These are phyloP conservation scores for Miamiensis avidus DNA, from an alignment of 169 alveolate genomes.

Conservation along the genomic window DNA sequence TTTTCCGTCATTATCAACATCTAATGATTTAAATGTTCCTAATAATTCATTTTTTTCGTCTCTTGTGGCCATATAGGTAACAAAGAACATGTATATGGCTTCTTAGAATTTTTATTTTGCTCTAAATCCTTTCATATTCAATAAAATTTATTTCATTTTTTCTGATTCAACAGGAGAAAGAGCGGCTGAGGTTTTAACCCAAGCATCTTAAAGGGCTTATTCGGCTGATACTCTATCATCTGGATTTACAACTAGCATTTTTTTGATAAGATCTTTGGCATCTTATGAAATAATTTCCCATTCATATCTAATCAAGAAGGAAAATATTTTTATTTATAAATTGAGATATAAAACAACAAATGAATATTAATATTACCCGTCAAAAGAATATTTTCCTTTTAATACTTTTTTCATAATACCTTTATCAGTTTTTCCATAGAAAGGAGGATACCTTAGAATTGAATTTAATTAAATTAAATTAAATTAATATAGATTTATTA, in stretches of 20 bases:
- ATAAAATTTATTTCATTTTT: background rate
- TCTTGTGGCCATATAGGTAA: slow-evolving; percentile 77
- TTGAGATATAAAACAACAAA: background rate
- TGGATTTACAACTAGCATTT: slow-evolving; percentile 88
- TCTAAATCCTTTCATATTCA: background rate
- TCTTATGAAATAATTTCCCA: slow-evolving; percentile 89
- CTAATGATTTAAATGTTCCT: slow-evolving; percentile 87
- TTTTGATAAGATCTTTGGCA: slow-evolving; percentile 90
- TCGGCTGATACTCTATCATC: slow-evolving; percentile 58
- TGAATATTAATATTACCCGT: slow-evolving; percentile 39
- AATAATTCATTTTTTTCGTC: slow-evolving; percentile 89
- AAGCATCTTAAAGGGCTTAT: background rate
- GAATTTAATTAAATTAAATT: background rate
- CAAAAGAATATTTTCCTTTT: slow-evolving; percentile 84
- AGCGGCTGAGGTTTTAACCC: background rate
- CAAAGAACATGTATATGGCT: slow-evolving; percentile 67
- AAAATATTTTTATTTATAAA: background rate
- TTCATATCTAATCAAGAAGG: slow-evolving; percentile 5
- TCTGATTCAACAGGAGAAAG: background rate
- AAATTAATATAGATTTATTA: too few relatives aligned
- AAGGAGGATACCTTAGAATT: slow-evolving; percentile 81
- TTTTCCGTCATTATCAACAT: slow-evolving; percentile 75
- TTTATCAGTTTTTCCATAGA: slow-evolving; percentile 90
- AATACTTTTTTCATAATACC: slow-evolving; percentile 89
- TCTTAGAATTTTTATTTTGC: slow-evolving; percentile 51